These are phyloP conservation scores for Cytospora leucostoma DNA, from an alignment of 2,329 filamentous ascomycete genomes.

Conservation along the genomic window DNA sequence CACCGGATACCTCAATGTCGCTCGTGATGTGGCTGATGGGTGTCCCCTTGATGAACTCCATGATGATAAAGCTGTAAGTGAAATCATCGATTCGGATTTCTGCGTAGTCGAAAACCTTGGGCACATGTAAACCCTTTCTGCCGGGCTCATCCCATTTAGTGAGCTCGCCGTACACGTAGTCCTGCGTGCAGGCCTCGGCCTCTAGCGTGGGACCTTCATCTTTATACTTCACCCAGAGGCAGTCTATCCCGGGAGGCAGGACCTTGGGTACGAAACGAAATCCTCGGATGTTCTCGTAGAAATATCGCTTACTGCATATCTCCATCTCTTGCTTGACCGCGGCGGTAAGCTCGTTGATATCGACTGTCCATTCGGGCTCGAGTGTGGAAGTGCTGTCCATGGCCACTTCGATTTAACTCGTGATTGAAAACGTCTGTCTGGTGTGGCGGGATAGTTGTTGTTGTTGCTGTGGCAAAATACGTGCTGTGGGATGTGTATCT, in stretches of 20 bases:
- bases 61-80: neutral
- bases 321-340: neutral
- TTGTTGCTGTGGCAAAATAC: too few relatives aligned
- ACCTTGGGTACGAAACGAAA: constrained; percentile 3
- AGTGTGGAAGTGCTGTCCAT: neutral
- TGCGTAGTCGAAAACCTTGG: constrained; percentile 7
- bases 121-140: neutral
- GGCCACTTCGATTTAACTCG: too few relatives aligned
- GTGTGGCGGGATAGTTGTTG: too few relatives aligned
- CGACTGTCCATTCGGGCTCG: neutral
- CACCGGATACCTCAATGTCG: neutral
- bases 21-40: constrained; percentile 2
- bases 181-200: neutral
- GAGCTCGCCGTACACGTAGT: constrained; percentile 5
- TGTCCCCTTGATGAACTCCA: constrained; percentile 8
- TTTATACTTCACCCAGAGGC: constrained; percentile 5
- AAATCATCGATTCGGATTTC: neutral
- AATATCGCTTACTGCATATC: neutral
- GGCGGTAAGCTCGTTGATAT: constrained; percentile 3
- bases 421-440: too few relatives aligned
- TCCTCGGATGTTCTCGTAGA: neutral
- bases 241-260: constrained; percentile 1
- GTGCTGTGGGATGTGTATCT: too few relatives aligned
- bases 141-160: neutral
- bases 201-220: neutral